Evolutionary conservation across 2,329 filamentous ascomycete species (phyloP).

Genomic region (Nigrograna mackinnonii): DNA sequence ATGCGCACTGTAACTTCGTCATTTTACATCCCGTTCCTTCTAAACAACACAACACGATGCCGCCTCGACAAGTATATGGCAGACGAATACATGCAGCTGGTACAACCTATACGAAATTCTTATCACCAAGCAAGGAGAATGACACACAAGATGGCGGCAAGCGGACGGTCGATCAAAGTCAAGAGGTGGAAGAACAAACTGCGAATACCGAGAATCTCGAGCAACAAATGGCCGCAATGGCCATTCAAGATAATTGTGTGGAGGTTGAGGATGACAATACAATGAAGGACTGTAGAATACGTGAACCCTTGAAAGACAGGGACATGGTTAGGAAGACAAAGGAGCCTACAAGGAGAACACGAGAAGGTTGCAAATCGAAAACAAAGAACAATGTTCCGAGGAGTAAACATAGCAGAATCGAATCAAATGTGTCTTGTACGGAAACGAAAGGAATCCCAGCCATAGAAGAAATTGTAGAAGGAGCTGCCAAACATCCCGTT

Average conservation of each 20-base stretch:
- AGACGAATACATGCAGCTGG: constrained; percentile 28
- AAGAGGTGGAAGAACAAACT: neutral
- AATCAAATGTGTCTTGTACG: neutral
- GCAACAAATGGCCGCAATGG: too few relatives aligned
- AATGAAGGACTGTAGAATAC: neutral
- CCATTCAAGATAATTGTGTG: neutral
- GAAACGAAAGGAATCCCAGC: neutral
- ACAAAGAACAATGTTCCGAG: neutral
- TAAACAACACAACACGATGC: constrained; percentile 20
- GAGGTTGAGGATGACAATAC: neutral
- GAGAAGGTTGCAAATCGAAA: neutral
- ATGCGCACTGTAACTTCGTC: too few relatives aligned
- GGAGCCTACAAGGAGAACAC: neutral
- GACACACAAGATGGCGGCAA: constrained; percentile 1
- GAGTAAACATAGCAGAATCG: neutral
- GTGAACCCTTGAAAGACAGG: neutral
- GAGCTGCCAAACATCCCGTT: too few relatives aligned
- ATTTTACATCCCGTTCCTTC: too few relatives aligned
- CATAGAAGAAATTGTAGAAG: neutral
- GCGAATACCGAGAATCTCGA: too few relatives aligned
- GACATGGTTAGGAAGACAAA: neutral
- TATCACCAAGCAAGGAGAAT: constrained; percentile 29
- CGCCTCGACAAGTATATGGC: constrained; percentile 42
- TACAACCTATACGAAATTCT: constrained; percentile 22
- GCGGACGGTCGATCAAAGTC: constrained; percentile 1